Evolutionary conservation across 106 monocot species (phyloP).

Genomic region (Cymbidium sinense): DNA sequence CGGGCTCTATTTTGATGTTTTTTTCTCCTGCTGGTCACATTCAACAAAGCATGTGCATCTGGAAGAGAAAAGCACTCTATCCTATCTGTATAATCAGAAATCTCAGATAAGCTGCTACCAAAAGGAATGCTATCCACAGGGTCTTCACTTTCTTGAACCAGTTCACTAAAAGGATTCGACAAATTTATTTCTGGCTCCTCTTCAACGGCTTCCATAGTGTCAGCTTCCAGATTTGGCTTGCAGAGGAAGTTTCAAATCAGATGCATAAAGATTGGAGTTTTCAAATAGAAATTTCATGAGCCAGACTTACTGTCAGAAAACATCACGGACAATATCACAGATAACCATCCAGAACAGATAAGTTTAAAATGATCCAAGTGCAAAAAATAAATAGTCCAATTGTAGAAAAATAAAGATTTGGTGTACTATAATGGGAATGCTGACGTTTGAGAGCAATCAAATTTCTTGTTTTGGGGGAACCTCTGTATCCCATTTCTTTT

Average conservation of each 20-base stretch:
- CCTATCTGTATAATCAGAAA: slow-evolving; percentile 11
- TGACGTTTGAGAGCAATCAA: no score
- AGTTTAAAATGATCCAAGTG: background rate
- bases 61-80: slow-evolving; percentile 36
- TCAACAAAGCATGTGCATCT: slow-evolving; percentile 49
- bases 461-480: no score
- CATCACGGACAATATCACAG: background rate
- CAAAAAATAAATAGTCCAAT: background rate
- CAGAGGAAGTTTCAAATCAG: background rate
- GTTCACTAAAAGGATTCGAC: slow-evolving; percentile 35
- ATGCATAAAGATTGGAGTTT: background rate
- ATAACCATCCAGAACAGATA: background rate
- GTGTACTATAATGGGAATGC: no score
- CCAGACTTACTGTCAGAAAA: background rate
- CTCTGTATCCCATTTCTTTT: no score
- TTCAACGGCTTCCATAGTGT: background rate
- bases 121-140: slow-evolving; percentile 3
- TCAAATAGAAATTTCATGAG: background rate
- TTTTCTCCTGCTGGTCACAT: slow-evolving; percentile 87
- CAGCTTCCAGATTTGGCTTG: slow-evolving; percentile 10
- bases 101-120: slow-evolving; percentile 11
- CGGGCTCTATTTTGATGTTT: slow-evolving; percentile 24
- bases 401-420: background rate
- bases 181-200: slow-evolving; percentile 12
- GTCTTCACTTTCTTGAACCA: slow-evolving; percentile 42